Base-by-base conservation (phyloP, 148 eudicot species). In the Hydrangea macrophylla region DNA sequence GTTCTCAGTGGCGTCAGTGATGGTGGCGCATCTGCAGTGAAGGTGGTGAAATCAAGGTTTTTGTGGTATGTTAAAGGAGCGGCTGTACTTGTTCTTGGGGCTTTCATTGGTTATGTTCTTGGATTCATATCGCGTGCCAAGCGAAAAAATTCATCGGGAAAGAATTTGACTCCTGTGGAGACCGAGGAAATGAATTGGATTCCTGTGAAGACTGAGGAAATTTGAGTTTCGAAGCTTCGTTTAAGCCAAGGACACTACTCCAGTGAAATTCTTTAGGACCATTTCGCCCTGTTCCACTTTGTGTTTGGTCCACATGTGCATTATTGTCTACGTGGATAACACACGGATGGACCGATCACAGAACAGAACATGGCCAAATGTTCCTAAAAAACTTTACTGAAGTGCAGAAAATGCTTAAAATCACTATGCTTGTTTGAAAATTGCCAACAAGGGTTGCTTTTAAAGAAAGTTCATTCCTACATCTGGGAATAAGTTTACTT, bases 191-290 rank as follows among this genome's bases (percentile, higher is more conserved):
- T 68, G 28, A 75, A 53, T 32, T 92, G 96, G 96, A 70, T 77
- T 60, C 88, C 88, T 20, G 88, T 92, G 65, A 90, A 88, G 82
- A 88, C 75, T 12, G 89, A 83, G 33, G 90, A 84, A 67, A 70
- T 81, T 15, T 83, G 82, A 86, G n/a, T 44, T 27, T n/a, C 23
- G 22, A 48, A 23, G 15, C 27, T 32, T 27, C 8, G 54, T 7
- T 26, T 36, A 24, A 24, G 17, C 20, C 51, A 40, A 56, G 37
- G 9, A 60, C 37, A 28, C 24, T 2, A n/a, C n/a, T n/a, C n/a
- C n/a, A n/a, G n/a, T n/a, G n/a, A n/a, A n/a, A n/a, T n/a, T n/a
- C n/a, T n/a, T n/a, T n/a, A n/a, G n/a, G n/a, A n/a, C n/a, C n/a
- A n/a, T n/a, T n/a, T n/a, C n/a, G n/a, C n/a, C n/a, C n/a, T n/a